These are phyloP conservation scores for Leucocoprinus leucothites DNA, from an alignment of 768 basidiomycete genomes.

Conservation along the genomic window DNA sequence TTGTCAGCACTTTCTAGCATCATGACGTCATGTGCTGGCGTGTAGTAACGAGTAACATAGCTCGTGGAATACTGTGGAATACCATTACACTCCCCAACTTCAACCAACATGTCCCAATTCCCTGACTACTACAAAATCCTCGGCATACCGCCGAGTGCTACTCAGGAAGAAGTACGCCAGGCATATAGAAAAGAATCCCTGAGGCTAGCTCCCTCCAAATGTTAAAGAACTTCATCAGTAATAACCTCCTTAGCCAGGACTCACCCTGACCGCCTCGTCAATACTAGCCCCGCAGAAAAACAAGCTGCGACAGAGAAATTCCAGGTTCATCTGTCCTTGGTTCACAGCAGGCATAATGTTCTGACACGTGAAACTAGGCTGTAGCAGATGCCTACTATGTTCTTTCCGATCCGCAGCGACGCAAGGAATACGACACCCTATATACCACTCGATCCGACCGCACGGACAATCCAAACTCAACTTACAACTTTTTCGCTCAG, in stretches of 20 bases:
- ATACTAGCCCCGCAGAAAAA: conserved; percentile 69
- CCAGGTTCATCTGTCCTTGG: conserved; percentile 46
- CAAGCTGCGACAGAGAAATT: conserved; percentile 78
- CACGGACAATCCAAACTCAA: conserved; percentile 62
- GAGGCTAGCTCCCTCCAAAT: conserved; percentile 37
- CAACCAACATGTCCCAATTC: conserved; percentile 61
- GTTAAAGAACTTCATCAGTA: conserved; percentile 13
- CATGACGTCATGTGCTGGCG: background rate
- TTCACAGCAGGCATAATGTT: background rate
- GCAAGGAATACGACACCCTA: conserved; percentile 68
- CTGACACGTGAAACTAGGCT: conserved; percentile 40
- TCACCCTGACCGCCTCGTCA: conserved; percentile 82
- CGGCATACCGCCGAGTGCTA: conserved; percentile 50
- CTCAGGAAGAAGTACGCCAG: conserved; percentile 67
- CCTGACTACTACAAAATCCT: conserved; percentile 80
- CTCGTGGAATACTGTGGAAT: conserved; percentile 22
- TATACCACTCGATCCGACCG: conserved; percentile 57
- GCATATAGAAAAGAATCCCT: conserved; percentile 82
- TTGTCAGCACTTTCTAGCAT: background rate
- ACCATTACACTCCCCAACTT: conserved; percentile 17
- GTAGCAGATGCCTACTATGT: conserved; percentile 96
- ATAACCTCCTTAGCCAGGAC: conserved; percentile 46
- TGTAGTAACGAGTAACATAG: background rate
- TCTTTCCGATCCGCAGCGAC: conserved; percentile 73
- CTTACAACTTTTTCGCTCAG: conserved; percentile 70